These are phyloP conservation scores for Hemileia vastatrix DNA, from an alignment of 1,284 basidiomycete species.

Conservation along the genomic window DNA sequence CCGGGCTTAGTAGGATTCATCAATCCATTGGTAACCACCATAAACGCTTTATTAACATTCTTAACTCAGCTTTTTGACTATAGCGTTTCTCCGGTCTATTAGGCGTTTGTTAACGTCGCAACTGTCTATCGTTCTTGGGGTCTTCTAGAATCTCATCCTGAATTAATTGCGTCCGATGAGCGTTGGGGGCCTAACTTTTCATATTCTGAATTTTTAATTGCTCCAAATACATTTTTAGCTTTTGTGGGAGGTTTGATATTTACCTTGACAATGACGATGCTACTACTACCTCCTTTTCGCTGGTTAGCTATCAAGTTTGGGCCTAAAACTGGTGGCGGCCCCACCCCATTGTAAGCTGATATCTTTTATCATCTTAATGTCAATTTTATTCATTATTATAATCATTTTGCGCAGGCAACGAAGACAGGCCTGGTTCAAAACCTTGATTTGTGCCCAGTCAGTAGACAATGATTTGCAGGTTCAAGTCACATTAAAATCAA, in stretches of 20 bases:
- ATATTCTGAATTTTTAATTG: conserved; percentile 17
- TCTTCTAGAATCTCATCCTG: conserved; percentile 26
- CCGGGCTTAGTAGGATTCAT: too few relatives aligned
- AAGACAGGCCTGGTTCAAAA: conserved; percentile 33
- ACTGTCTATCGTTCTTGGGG: conserved; percentile 36
- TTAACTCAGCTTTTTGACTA: too few relatives aligned
- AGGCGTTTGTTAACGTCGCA: conserved; percentile 29
- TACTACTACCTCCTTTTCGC: conserved; percentile 29
- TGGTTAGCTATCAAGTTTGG: conserved; percentile 29
- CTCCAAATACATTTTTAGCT: conserved; percentile 1
- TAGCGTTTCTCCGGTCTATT: too few relatives aligned
- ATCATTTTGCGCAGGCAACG: too few relatives aligned
- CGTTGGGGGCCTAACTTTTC: conserved; percentile 15
- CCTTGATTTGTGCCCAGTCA: conserved; percentile 30
- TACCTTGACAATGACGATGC: conserved; percentile 22
- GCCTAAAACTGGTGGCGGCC: conserved; percentile 33
- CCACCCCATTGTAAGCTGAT: conserved; percentile 23
- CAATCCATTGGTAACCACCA: too few relatives aligned
- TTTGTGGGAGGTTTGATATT: conserved; percentile 9
- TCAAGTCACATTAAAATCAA: conserved; percentile 27
- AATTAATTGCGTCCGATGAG: neutral
- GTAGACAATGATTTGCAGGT: conserved; percentile 28
- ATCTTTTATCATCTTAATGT: too few relatives aligned
- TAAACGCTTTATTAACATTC: too few relatives aligned
- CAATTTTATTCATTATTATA: too few relatives aligned